These are phyloP conservation scores for Hibiscus trionum DNA, from an alignment of 345 rosid species.

Conservation along the genomic window DNA sequence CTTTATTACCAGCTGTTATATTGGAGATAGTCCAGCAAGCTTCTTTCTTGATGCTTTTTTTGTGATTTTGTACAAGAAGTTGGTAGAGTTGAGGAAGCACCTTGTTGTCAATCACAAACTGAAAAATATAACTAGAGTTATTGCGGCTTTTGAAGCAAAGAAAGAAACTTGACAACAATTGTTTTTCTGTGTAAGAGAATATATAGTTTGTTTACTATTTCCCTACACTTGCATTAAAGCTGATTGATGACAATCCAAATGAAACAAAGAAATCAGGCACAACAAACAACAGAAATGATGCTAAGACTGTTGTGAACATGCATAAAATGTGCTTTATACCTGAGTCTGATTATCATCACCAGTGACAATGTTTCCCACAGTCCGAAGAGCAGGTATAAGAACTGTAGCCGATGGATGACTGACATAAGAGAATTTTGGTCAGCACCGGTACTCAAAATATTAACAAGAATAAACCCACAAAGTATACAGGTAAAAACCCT, in stretches of 20 bases:
- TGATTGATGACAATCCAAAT: background rate
- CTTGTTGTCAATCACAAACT: conserved; percentile 69
- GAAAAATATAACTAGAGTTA: conserved; percentile 19
- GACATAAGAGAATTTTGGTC: conserved; percentile 17
- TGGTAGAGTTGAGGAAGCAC: conserved; percentile 63
- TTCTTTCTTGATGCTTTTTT: conserved; percentile 1
- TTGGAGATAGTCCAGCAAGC: conserved; percentile 37
- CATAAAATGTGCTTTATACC: conserved; percentile 28
- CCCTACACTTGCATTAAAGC: background rate
- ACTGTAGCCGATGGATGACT: conserved; percentile 82
- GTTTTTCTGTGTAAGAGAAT: background rate
- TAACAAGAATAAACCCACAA: conserved; percentile 3
- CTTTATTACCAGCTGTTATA: conserved; percentile 72
- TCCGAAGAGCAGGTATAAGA: conserved; percentile 78
- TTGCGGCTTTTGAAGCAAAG: background rate
- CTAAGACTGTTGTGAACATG: background rate
- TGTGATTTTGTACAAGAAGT: conserved; percentile 23
- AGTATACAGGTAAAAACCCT: conserved; percentile 10
- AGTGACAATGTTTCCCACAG: conserved; percentile 74
- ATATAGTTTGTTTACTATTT: background rate
- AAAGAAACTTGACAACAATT: background rate
- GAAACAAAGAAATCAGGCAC: background rate
- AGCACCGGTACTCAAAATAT: conserved; percentile 13
- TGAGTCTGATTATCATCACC: conserved; percentile 90
- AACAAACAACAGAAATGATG: background rate